Conservation (phyloP, 192 early-diverging fungal species). For the Coemansia sp. region DNA sequence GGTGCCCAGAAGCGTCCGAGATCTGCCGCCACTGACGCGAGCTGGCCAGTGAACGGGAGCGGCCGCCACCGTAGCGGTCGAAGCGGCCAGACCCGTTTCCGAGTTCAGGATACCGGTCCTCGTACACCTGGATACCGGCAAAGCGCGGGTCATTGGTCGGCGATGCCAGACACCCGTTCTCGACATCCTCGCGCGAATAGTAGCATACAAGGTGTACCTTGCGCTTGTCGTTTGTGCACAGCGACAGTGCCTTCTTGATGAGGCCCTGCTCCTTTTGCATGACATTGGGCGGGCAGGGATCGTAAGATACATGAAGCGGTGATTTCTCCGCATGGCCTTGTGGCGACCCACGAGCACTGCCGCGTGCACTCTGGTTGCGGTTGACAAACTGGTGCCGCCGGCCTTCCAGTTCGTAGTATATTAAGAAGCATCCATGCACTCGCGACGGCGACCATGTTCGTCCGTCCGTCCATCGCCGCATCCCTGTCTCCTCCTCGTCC, state of each 20-base stretch:
- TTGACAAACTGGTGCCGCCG: slow-evolving; percentile 58
- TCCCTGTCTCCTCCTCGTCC: slow-evolving; percentile 89
- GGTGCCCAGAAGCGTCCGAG: not conserved
- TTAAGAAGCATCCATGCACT: slow-evolving; percentile 84
- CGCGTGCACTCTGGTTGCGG: slow-evolving; percentile 22
- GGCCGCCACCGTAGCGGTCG: slow-evolving; percentile 37
- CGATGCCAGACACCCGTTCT: slow-evolving; percentile 61
- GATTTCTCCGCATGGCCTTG: slow-evolving; percentile 15
- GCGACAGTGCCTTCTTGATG: slow-evolving; percentile 84
- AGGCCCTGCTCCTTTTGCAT: slow-evolving; percentile 74
- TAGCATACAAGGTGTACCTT: slow-evolving; percentile 89
- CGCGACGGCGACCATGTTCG: slow-evolving; percentile 84
- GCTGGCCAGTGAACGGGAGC: slow-evolving; percentile 16
- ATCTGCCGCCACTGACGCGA: slow-evolving; percentile 22
- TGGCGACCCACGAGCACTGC: slow-evolving; percentile 34
- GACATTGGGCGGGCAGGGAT: slow-evolving; percentile 46
- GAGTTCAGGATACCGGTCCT: slow-evolving; percentile 82
- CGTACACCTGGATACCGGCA: slow-evolving; percentile 63
- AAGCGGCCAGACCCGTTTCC: slow-evolving; percentile 30
- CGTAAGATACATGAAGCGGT: slow-evolving; percentile 29
- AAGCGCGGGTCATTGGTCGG: slow-evolving; percentile 68
- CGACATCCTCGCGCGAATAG: slow-evolving; percentile 77
- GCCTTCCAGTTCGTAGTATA: slow-evolving; percentile 82
- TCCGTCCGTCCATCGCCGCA: slow-evolving; percentile 90
- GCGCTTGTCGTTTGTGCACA: slow-evolving; percentile 76